Evolutionary conservation across 2,329 filamentous ascomycete species (phyloP), one percentile per base, ranked within the genome.

Genomic region (Alternaria tenuissima): DNA sequence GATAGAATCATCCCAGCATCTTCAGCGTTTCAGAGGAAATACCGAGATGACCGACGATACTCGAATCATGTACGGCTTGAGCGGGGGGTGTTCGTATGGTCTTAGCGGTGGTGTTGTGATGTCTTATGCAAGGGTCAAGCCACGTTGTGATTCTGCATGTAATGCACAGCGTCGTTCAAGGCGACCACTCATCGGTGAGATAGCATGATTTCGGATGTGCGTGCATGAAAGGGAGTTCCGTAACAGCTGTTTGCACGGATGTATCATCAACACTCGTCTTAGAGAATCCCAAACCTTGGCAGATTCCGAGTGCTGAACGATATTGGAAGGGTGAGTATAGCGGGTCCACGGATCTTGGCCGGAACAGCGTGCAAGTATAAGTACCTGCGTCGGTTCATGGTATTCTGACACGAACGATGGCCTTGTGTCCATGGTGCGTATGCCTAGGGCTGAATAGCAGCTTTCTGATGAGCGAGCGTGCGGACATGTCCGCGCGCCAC

Each of bases 91-190:
- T 34, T 43, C 20, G 32, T 32, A 11, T 30, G 20, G 36, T 4
- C 18, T 16, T 12, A 20, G 43, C 30, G 24, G n/a, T 34, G 42
- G 30, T 34, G 36, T 55, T 18, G 36, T 24, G 30, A 49, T 30
- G 30, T 28, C 24, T n/a, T 59, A 59, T 59, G 56, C 52, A 59
- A 59, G 56, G 52, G 56, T 43, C 28, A 32, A 59, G 56, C 56
- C 43, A 46, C 28, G 20, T 11, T 43, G 26, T 48, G 43, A 26
- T 46, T 30, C 26, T 26, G 43, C 28, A 26, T 26, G 6, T n/a
- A n/a, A 39, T 43, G 51, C 42, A 42, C 34, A 34, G 22, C 34
- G n/a, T 48, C 26, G 28, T 55, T 28, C 36, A 26, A 18, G 20
- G 34, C 51, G 28, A 18, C 36, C 3, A 9, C 22, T 20, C 20